Evolutionary conservation across 495 filamentous ascomycete species (phyloP), one percentile per base, ranked within the genome.

Genomic region (Neurospora terricola): DNA sequence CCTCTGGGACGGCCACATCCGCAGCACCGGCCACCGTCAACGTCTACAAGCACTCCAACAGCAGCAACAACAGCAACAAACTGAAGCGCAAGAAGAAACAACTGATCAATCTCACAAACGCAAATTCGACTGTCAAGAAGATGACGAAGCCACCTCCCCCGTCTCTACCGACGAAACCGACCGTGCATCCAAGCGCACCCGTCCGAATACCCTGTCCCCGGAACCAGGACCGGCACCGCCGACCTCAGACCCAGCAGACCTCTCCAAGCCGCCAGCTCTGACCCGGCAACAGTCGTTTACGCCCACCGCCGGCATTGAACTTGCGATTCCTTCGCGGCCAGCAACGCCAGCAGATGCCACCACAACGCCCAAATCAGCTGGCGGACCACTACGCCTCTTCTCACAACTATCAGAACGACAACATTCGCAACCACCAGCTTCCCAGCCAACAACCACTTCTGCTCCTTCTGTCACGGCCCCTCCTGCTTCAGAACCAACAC

Each of bases 1-100:
- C 0, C 78, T 89, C 38, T 91, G 90, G 90, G 84, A 90, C 34
- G 79, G 76, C 5, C 90, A 91, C 75, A 72, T 89, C 9, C 82
- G 84, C 39, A 84, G 83, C 70, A 75, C 80, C 14, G 78, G 76
- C 38, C 90, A 91, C 77, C 81, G 73, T 11, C 80, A 84, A 54
- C 78, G 80, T 30, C 71, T 83, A 4, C 82, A 82, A 40, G 72
- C 70, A 2, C 72, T 77, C 3, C 74, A 76, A 30, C 71, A 77
- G 45, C 75, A 8, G 42, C 71, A 71, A 73, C 14, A 70, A 45
- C 70, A 70, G 73, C 70, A 66, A 48, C 27, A 71, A 18, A 62
- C 2, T 8, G 36, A 71, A 69, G 9, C 39, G 38, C n/a, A 37
- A 38, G 37, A 54, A 62, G 54, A 39, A n/a, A 11, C 72, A n/a